Evolutionary conservation across 331 rosid genomes (phyloP).

Genomic region (Prunus yedoensis): DNA sequence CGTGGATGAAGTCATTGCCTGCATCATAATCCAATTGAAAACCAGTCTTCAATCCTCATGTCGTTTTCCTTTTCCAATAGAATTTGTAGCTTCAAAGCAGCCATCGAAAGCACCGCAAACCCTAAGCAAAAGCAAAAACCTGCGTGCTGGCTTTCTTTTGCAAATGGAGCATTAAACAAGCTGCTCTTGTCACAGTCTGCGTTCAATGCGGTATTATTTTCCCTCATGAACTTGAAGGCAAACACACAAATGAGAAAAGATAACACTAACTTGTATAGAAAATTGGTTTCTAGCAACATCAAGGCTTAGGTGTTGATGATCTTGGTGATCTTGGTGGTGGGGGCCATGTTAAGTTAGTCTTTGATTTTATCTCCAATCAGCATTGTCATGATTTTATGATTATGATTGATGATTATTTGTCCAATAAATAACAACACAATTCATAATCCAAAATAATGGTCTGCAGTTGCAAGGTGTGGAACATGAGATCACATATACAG

Average conservation of each 20-base stretch:
- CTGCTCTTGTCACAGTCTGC: constrained; percentile 11
- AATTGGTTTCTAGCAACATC: constrained; percentile 12
- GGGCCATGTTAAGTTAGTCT: background rate
- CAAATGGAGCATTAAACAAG: constrained; percentile 7
- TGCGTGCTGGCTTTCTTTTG: constrained; percentile 5
- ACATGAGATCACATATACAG: constrained; percentile 7
- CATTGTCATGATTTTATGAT: background rate
- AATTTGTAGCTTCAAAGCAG: constrained; percentile 42
- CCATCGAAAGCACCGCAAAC: constrained; percentile 19
- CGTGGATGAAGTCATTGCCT: constrained; percentile 52
- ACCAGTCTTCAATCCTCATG: constrained; percentile 6
- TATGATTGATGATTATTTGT: background rate
- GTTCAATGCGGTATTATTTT: constrained; percentile 13
- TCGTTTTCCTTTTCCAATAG: constrained; percentile 39
- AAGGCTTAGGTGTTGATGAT: background rate
- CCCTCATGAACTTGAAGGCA: constrained; percentile 23
- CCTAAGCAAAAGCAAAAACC: constrained; percentile 35
- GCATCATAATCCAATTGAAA: constrained; percentile 33
- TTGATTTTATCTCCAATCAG: background rate
- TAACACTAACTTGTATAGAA: background rate
- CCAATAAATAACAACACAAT: background rate
- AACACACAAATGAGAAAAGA: background rate
- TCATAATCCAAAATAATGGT: background rate
- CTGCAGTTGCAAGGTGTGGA: background rate
- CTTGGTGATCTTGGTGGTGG: background rate